phyloP scores from a whole-genome alignment of 176 grass and related monocot genomes.

The Saccharum officinarum region DNA sequence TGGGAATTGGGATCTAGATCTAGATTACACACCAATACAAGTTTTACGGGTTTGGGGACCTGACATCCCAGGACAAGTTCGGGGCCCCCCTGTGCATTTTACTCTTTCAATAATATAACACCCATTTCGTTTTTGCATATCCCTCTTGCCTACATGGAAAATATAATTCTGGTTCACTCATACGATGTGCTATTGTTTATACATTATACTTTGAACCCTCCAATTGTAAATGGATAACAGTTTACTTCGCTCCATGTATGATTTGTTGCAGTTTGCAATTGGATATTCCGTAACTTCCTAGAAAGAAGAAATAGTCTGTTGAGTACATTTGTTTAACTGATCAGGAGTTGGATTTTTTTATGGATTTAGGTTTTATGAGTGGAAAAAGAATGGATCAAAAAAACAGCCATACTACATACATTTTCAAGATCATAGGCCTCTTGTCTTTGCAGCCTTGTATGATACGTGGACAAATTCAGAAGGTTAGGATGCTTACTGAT shows the following conservation, averaged over 20 bases:
- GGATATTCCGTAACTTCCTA: neutral
- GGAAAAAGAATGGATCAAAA: constrained; percentile 91
- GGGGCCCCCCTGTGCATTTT: neutral
- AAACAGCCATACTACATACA: constrained; percentile 90
- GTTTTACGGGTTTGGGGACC: neutral
- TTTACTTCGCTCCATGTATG: neutral
- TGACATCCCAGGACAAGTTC: neutral
- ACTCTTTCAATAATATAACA: neutral
- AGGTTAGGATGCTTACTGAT: constrained; percentile 49
- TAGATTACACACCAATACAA: neutral
- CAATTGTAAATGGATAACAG: neutral
- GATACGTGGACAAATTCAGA: constrained; percentile 70
- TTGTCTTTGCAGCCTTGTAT: constrained; percentile 87
- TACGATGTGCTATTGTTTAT: neutral
- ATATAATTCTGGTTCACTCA: neutral
- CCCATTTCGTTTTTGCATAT: neutral
- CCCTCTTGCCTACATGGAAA: neutral
- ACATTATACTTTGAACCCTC: neutral
- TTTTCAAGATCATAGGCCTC: constrained; percentile 72
- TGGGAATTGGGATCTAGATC: neutral
- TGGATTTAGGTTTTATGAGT: constrained; percentile 81
- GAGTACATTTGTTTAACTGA: constrained; percentile 27
- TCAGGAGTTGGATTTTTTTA: constrained; percentile 12
- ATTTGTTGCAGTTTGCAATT: neutral
- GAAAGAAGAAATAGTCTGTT: neutral